Evolutionary conservation across 352 stramenopile genomes (phyloP).

Genomic region (Plasmopara viticola): DNA sequence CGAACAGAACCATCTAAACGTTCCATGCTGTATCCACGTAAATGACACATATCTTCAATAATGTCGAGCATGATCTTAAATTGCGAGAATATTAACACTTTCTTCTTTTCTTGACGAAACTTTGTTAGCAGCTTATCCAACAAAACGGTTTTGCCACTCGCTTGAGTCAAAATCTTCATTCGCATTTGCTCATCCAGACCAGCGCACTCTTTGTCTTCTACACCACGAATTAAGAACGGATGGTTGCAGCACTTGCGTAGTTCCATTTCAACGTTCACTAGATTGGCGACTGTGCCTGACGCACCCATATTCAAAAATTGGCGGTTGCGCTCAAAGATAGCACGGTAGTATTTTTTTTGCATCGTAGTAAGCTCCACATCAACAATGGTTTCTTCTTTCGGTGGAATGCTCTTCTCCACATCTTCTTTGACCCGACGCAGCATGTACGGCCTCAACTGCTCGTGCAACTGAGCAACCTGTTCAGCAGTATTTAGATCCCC

Average conservation of each 20-base stretch:
- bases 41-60: constrained; percentile 85
- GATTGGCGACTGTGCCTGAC: constrained; percentile 89
- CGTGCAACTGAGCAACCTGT: constrained; percentile 95
- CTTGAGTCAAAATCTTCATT: constrained; percentile 74
- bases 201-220: constrained; percentile 97
- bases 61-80: constrained; percentile 99
- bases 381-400: constrained; percentile 99
- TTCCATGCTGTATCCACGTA: constrained; percentile 87
- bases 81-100: constrained; percentile 98
- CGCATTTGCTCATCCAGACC: constrained; percentile 60
- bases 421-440: constrained; percentile 99
- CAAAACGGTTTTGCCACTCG: constrained; percentile 96
- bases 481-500: constrained; percentile 93
- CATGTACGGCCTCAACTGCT: constrained; percentile 97
- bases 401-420: constrained; percentile 99
- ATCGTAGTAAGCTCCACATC: constrained; percentile 99
- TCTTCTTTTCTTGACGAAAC: constrained; percentile 94
- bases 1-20: constrained; percentile 95
- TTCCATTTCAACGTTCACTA: constrained; percentile 99
- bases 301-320: constrained; percentile 85
- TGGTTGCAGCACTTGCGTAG: constrained; percentile 99
- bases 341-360: constrained; percentile 95
- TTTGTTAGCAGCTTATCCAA: constrained; percentile 99
- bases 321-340: constrained; percentile 99
- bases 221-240: constrained; percentile 96